Conservation (phyloP, 768 basidiomycete genomes). For the Mycena polygramma region DNA sequence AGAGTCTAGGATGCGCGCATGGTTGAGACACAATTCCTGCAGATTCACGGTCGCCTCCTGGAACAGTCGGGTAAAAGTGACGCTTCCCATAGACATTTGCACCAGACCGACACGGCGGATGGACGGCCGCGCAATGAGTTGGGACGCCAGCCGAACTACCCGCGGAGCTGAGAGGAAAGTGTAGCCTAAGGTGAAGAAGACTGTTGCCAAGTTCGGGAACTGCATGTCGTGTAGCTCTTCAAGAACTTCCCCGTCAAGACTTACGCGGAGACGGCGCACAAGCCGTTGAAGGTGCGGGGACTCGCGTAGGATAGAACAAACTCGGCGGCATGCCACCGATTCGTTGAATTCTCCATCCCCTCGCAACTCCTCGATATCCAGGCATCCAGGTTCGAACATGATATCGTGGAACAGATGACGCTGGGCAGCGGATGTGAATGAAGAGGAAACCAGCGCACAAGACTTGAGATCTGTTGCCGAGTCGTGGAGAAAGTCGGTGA, state of each 20-base stretch:
- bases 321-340: neutral
- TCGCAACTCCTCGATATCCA: neutral
- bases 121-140: too few relatives aligned
- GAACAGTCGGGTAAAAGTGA: too few relatives aligned
- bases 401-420: conserved; percentile 13
- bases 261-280: neutral
- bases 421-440: neutral
- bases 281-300: neutral
- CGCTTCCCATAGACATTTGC: too few relatives aligned
- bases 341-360: neutral
- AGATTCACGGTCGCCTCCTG: too few relatives aligned
- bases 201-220: neutral
- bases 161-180: too few relatives aligned
- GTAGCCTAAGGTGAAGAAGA: too few relatives aligned
- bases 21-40: too few relatives aligned
- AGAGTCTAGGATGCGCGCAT: too few relatives aligned
- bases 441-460: conserved; percentile 1
- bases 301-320: neutral
- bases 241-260: neutral
- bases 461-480: neutral
- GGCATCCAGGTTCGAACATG: neutral
- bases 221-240: neutral
- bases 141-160: too few relatives aligned
- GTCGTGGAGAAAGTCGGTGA: neutral
- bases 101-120: too few relatives aligned